Base-by-base conservation (phyloP, 768 basidiomycete genomes). In the Saitozyma podzolica region DNA sequence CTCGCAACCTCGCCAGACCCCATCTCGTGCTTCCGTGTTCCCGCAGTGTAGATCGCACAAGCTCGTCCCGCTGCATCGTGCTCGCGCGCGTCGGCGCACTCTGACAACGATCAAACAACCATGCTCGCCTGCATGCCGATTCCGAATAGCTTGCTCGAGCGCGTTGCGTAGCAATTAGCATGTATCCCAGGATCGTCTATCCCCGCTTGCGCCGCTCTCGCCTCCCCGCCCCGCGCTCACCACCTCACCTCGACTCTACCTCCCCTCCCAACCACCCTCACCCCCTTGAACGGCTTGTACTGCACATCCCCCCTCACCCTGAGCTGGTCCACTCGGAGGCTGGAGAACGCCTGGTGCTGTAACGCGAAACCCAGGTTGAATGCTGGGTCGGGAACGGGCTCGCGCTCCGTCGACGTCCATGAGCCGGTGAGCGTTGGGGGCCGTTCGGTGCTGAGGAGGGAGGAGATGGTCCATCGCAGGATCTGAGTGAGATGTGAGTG, bases 201-300 rank as follows among this genome's bases (percentile, higher is more conserved):
- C 29, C 29, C 29, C 29, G 29, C 29, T 29, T 5, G 29, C 29
- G 2, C 29, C 29, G 29, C 29, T 29, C 29, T 29, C 29, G 29
- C 29, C 29, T 29, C 29, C 29, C 9, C 53, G 4, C 2, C 16
- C 11, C 41, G 37, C 11, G 19, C n/a, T 42, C 43, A 81, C 80
- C 80, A 80, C 57, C 85, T 72, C 77, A 83, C 91, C 78, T 92
- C 91, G 5, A 91, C 82, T 57, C 85, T 83, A 0, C 88, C 89
- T n/a, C 81, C 65, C 50, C 64, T 76, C 40, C 85, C 85, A 47
- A 84, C 82, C 50, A 87, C 86, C 73, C 92, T 82, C 55, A 96
- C 88, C 14, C 93, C 93, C 78, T 94, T 95, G 81, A 89, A 96
- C 10, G 90, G 89, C 79, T 94, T 95, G 79, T 94, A 94, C 10